Evolutionary conservation across 495 filamentous ascomycete genomes (phyloP), one percentile per base, ranked within the genome.

Genomic region (Penicillium maclennaniae): DNA sequence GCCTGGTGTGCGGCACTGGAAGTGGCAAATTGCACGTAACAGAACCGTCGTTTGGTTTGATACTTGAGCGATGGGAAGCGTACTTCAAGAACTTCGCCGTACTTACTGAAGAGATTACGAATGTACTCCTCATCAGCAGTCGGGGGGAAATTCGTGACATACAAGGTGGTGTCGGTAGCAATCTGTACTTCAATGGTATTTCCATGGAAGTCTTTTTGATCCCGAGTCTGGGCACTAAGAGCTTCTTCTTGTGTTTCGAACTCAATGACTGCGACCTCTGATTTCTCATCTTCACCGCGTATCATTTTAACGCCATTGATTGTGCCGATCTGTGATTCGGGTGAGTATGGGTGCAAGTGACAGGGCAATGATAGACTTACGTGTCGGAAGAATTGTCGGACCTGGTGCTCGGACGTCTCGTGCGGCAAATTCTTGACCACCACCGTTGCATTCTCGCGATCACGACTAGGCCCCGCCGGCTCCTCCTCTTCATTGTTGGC

Each of bases 11-110:
- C 88, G 20, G 81, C 77, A 5, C 73, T 75, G 2, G 82, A 65
- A 31, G 82, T 82, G 37, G 83, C 77, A 67, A 96, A 97, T 42
- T 95, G 88, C 7, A 96, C 77, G 65, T 98, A 98, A 69, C 90
- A 96, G 71, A 98, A 98, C 6, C 92, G 85, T 27, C 93, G 87
- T 59, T 86, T 83, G 6, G 86, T 88, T 58, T 96, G 88, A 65
- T 78, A 91, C 68, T 92, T 92, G 42, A 98, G 81, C 38, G 88
- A 93, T 7, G 93, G 93, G 64, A 92, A 92, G 12, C 93, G 88
- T 47, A 98, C 76, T 61, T 87, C 88, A 47, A 92, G 74, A 49
- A 98, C 85, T 31, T 92, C 83, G 45, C 93, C 92, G 62, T 80
- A 90, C 73, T 80, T 69, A 54, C 80, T 72, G 68, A 97, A 95